A percentile compares a stretch with the other conserved stretches of the same genome.
Evolutionary conservation across 169 alveolate species (phyloP).

Genomic region (Neospora caninum): DNA sequence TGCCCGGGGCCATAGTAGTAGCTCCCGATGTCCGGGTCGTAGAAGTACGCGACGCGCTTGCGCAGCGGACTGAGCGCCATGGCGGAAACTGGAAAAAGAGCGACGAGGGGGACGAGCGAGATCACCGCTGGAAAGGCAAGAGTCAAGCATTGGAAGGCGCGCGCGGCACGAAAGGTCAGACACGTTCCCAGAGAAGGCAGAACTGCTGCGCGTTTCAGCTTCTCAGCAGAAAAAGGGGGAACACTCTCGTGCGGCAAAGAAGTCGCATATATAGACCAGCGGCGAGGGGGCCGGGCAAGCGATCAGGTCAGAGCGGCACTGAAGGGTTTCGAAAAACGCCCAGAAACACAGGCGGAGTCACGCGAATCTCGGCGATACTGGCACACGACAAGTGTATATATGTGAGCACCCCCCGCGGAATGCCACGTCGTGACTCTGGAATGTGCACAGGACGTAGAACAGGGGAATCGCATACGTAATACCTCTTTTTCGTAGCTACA

Average conservation of each 20-base stretch:
- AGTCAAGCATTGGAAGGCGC: neutral
- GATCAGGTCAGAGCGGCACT: no score
- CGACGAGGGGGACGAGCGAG: neutral
- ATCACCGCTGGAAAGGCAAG: neutral
- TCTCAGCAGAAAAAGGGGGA: neutral
- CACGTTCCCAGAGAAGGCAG: neutral
- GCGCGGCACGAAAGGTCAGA: neutral
- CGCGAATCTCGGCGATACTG: no score
- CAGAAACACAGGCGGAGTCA: no score
- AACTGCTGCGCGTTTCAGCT: neutral
- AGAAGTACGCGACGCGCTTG: conserved; percentile 82
- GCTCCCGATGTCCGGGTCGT: conserved; percentile 95
- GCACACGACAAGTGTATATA: no score
- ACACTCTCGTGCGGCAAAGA: neutral
- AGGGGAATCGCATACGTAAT: neutral
- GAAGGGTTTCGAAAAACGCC: no score
- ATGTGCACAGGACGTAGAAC: neutral
- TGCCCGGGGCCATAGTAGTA: conserved; percentile 99
- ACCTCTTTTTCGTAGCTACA: neutral
- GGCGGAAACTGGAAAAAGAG: neutral
- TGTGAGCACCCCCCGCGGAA: neutral
- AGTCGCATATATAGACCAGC: no score
- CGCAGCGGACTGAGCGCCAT: conserved; percentile 55
- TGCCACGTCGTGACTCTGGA: neutral
- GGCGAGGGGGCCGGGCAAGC: no score